phyloP scores from a whole-genome alignment of 306 rosid species.

The Fragaria iinumae region DNA sequence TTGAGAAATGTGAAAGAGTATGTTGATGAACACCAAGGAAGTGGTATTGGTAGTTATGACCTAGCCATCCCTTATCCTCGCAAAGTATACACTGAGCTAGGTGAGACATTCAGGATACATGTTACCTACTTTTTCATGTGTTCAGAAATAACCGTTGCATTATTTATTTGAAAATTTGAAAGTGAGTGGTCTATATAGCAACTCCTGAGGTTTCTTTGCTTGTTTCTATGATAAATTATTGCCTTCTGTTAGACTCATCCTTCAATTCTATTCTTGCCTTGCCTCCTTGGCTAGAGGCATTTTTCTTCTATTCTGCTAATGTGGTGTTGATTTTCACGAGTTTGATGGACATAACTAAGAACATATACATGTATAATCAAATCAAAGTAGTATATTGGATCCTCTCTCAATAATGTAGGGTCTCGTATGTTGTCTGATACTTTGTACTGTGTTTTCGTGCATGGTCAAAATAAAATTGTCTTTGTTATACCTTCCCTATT shows the following conservation, averaged over 20 bases:
- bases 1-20: slow-evolving; percentile 45
- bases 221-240: neutral
- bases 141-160: neutral
- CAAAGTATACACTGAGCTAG: slow-evolving; percentile 46
- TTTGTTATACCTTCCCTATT: neutral
- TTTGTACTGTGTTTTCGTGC: neutral
- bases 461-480: neutral
- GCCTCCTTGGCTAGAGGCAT: neutral
- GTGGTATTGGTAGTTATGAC: slow-evolving; percentile 41
- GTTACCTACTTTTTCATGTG: neutral
- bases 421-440: neutral
- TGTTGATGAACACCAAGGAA: slow-evolving; percentile 36
- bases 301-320: neutral
- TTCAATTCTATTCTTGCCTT: neutral
- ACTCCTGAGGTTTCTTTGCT: neutral
- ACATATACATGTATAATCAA: neutral
- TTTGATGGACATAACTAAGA: neutral
- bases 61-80: slow-evolving; percentile 65
- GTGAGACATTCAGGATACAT: slow-evolving; percentile 27
- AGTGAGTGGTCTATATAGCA: neutral
- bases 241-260: neutral
- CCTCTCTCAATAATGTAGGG: neutral
- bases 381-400: neutral
- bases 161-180: neutral
- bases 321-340: neutral